These are phyloP conservation scores for Ephemerocybe angulata DNA, from an alignment of 768 basidiomycete species.

Conservation along the genomic window DNA sequence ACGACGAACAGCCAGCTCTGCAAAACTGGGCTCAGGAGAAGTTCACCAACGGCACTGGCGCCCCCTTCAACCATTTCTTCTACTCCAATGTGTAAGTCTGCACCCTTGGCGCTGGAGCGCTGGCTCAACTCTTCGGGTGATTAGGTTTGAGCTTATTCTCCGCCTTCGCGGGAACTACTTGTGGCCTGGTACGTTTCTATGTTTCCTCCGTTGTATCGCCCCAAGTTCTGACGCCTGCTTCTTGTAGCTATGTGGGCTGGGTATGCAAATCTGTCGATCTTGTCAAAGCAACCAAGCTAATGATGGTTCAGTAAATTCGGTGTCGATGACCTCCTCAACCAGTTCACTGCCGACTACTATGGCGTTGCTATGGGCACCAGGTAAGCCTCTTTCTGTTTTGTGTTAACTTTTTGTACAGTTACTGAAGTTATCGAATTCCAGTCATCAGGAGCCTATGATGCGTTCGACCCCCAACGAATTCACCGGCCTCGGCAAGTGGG, in stretches of 20 bases:
- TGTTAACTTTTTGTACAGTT: neutral
- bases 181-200: slow-evolving; percentile 52
- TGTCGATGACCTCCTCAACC: slow-evolving; percentile 58
- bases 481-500: slow-evolving; percentile 52
- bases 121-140: neutral
- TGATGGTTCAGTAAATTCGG: slow-evolving; percentile 42
- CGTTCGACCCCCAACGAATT: slow-evolving; percentile 68
- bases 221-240: neutral
- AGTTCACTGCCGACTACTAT: slow-evolving; percentile 57
- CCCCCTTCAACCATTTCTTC: slow-evolving; percentile 62
- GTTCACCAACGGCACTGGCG: slow-evolving; percentile 62
- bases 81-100: slow-evolving; percentile 49
- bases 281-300: neutral
- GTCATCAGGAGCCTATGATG: slow-evolving; percentile 75
- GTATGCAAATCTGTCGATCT: slow-evolving; percentile 17
- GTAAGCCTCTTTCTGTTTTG: slow-evolving; percentile 17
- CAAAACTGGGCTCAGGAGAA: slow-evolving; percentile 70
- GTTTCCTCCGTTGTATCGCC: neutral
- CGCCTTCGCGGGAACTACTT: slow-evolving; percentile 67
- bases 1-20: slow-evolving; percentile 72
- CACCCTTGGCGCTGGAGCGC: neutral
- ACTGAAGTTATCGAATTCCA: slow-evolving; percentile 14
- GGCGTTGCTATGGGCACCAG: slow-evolving; percentile 73
- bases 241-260: slow-evolving; percentile 41
- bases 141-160: slow-evolving; percentile 62